A percentile compares a stretch with the other conserved stretches of the same genome.
phyloP scores from a whole-genome alignment of 2,329 filamentous ascomycete species.

The Fonsecaea erecta region DNA sequence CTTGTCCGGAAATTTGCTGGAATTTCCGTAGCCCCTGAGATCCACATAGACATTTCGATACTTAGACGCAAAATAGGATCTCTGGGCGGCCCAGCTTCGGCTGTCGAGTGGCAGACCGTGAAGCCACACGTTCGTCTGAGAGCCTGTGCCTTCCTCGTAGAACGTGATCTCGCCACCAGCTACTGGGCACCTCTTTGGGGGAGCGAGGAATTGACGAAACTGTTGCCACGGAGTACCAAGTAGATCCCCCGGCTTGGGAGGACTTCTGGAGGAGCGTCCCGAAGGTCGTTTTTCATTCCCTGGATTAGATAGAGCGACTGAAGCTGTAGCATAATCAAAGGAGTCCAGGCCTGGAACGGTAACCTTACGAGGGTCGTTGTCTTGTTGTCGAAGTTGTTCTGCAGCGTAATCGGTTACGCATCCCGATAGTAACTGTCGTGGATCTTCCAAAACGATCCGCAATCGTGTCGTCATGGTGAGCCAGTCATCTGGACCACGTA shows the following conservation, averaged over 20 bases:
- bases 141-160: neutral
- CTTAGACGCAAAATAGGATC: neutral
- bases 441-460: constrained; percentile 4
- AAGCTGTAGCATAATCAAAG: neutral
- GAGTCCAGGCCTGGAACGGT: neutral
- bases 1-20: neutral
- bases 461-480: neutral
- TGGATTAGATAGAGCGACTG: neutral
- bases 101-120: constrained; percentile 1
- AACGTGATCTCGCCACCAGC: neutral
- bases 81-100: neutral
- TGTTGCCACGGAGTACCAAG: neutral
- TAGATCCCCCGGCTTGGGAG: neutral
- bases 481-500: constrained; percentile 1
- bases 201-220: neutral
- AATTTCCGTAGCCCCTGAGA: neutral
- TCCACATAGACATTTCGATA: constrained; percentile 3
- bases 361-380: neutral
- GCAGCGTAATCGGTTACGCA: constrained; percentile 7
- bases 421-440: constrained; percentile 1
- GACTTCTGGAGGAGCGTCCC: neutral
- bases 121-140: constrained; percentile 1
- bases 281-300: no score
- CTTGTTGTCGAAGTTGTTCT: neutral
- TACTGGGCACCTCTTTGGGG: neutral